Evolutionary conservation across 257 asterid genomes (phyloP).

Genomic region (Solanum sitiens): DNA sequence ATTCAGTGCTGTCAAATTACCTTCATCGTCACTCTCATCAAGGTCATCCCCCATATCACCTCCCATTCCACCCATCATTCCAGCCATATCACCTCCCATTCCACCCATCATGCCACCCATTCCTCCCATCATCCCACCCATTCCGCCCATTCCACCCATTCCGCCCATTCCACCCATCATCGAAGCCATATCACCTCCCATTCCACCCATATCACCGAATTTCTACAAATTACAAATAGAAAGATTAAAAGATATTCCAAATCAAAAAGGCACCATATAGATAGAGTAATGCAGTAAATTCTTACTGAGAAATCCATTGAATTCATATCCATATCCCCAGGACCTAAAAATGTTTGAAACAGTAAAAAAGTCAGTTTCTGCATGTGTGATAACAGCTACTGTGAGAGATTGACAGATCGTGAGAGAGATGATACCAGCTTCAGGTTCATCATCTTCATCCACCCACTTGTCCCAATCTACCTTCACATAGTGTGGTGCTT

Average conservation of each 20-base stretch:
- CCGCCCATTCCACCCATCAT: conserved; percentile 9
- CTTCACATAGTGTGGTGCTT: conserved; percentile 84
- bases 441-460: conserved; percentile 81
- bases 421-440: conserved; percentile 11
- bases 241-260: conserved; percentile 3
- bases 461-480: conserved; percentile 99
- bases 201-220: conserved; percentile 51
- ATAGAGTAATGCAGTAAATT: neutral
- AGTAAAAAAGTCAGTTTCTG: neutral
- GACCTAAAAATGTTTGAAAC: conserved; percentile 32
- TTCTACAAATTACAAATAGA: conserved; percentile 26
- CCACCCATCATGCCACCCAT: conserved; percentile 28
- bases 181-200: neutral
- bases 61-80: conserved; percentile 3
- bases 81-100: conserved; percentile 17
- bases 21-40: conserved; percentile 86
- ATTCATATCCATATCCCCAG: conserved; percentile 64
- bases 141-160: conserved; percentile 3
- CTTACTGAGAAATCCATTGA: conserved; percentile 96
- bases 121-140: conserved; percentile 19
- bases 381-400: neutral
- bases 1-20: conserved; percentile 19
- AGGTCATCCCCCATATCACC: conserved; percentile 52
- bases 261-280: neutral
- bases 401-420: neutral